Conservation (phyloP, 2,329 filamentous ascomycete genomes). For the Alternaria sp. region DNA sequence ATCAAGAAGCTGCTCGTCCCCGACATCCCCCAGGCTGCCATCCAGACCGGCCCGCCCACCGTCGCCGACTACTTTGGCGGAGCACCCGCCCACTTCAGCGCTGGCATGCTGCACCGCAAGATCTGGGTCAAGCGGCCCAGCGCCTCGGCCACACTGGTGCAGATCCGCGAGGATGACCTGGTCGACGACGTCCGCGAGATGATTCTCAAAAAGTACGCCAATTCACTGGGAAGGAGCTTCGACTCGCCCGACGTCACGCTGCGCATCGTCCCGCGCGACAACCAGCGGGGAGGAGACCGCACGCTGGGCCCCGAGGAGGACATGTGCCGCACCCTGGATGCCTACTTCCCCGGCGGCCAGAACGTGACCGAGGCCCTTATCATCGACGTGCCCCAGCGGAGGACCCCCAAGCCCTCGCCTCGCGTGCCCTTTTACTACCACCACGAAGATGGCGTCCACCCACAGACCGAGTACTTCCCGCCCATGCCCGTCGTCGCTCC, state of each 20-base stretch:
- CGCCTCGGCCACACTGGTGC: constrained; percentile 85
- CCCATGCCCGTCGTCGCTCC: constrained; percentile 60
- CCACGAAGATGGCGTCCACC: constrained; percentile 69
- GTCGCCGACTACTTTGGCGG: constrained; percentile 51
- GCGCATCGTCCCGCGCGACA: constrained; percentile 75
- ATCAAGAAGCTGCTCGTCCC: constrained; percentile 62
- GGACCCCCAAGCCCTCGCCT: constrained; percentile 83
- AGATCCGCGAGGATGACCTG: constrained; percentile 84
- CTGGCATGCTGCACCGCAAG: constrained; percentile 67
- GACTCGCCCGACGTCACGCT: constrained; percentile 89
- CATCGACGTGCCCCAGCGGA: constrained; percentile 80
- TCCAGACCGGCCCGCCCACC: constrained; percentile 32
- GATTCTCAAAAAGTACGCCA: constrained; percentile 91
- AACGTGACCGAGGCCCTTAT: constrained; percentile 85
- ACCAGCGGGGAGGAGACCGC: constrained; percentile 63
- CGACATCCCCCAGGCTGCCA: constrained; percentile 30
- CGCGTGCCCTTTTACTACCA: constrained; percentile 59
- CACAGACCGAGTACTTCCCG: constrained; percentile 82
- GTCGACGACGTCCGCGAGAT: constrained; percentile 94
- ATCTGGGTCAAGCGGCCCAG: constrained; percentile 92
- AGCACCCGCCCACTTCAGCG: constrained; percentile 35
- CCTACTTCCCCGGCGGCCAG: constrained; percentile 86
- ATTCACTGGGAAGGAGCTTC: constrained; percentile 86
- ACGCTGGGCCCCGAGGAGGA: constrained; percentile 84
- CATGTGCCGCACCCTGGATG: constrained; percentile 77